These are phyloP conservation scores for Nakaseomyces kungkrabaensis DNA, from an alignment of 1,139 yeast genomes.

Conservation along the genomic window DNA sequence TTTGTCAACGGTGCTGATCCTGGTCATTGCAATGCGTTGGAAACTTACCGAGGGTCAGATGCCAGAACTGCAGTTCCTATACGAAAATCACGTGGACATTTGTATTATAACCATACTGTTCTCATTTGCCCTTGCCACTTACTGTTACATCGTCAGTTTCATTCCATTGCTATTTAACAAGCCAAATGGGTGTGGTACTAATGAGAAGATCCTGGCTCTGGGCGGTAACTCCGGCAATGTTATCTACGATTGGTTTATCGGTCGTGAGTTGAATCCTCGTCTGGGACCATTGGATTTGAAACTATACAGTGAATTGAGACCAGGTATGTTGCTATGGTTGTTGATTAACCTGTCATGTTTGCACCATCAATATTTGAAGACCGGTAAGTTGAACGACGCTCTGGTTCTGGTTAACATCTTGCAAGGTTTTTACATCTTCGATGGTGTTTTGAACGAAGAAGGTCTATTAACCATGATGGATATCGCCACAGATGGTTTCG, in stretches of 20 bases:
- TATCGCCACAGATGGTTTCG: conserved; percentile 92
- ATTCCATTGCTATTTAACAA: conserved; percentile 37
- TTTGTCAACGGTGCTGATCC: conserved; percentile 40
- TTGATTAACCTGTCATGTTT: conserved; percentile 68
- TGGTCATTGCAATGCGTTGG: conserved; percentile 43
- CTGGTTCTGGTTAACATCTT: conserved; percentile 56
- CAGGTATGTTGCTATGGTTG: conserved; percentile 85
- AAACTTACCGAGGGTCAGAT: conserved; percentile 42
- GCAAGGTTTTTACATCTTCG: conserved; percentile 77
- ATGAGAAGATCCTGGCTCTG: conserved; percentile 64
- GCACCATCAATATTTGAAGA: conserved; percentile 63
- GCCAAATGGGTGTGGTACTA: conserved; percentile 43
- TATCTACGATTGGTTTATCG: conserved; percentile 92
- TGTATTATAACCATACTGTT: conserved; percentile 54
- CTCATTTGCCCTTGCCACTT: conserved; percentile 51
- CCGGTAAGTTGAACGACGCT: conserved; percentile 62
- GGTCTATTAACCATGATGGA: conserved; percentile 93
- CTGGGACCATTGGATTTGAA: conserved; percentile 80
- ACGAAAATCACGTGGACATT: conserved; percentile 57
- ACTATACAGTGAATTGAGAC: conserved; percentile 86
- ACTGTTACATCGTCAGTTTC: conserved; percentile 61
- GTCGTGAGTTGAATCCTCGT: conserved; percentile 90
- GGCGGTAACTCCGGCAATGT: conserved; percentile 78
- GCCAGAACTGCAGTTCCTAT: conserved; percentile 74
- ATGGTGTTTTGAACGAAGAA: conserved; percentile 85